A percentile compares a stretch with the other conserved stretches of the same genome.
phyloP scores from a whole-genome alignment of 176 grass and related monocot species.

The Rhipidocladum racemiflorum region DNA sequence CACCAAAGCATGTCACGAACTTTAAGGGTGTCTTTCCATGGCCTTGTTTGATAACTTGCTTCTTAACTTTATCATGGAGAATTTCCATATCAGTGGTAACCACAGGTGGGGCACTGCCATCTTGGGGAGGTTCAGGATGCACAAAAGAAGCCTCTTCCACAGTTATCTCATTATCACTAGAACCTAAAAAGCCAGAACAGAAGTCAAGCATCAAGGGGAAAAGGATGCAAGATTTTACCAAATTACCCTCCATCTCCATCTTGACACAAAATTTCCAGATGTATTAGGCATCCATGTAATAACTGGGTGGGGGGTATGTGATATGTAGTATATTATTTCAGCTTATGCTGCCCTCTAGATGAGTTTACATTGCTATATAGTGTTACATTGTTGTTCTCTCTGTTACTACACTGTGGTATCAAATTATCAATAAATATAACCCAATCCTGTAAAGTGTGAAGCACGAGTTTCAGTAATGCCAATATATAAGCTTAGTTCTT shows the following conservation, averaged over 20 bases:
- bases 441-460: no score
- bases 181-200: constrained; percentile 27
- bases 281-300: background rate
- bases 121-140: constrained; percentile 55
- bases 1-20: constrained; percentile 84
- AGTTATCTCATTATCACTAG: constrained; percentile 56
- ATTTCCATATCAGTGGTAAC: constrained; percentile 51
- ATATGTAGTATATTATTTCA: no score
- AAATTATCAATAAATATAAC: no score
- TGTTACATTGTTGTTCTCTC: no score
- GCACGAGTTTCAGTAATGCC: background rate
- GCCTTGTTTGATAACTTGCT: constrained; percentile 89
- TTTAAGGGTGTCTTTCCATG: constrained; percentile 58
- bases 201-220: background rate
- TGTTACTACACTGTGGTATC: no score
- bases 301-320: no score
- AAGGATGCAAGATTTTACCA: background rate
- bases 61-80: constrained; percentile 82
- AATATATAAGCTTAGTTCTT: background rate
- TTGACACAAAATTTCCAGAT: background rate
- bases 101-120: constrained; percentile 51
- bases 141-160: constrained; percentile 68
- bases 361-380: no score
- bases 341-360: no score
- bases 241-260: background rate